Base-by-base conservation (phyloP, 805 yeast genomes). In the Saccharomycopsis javanensis region DNA sequence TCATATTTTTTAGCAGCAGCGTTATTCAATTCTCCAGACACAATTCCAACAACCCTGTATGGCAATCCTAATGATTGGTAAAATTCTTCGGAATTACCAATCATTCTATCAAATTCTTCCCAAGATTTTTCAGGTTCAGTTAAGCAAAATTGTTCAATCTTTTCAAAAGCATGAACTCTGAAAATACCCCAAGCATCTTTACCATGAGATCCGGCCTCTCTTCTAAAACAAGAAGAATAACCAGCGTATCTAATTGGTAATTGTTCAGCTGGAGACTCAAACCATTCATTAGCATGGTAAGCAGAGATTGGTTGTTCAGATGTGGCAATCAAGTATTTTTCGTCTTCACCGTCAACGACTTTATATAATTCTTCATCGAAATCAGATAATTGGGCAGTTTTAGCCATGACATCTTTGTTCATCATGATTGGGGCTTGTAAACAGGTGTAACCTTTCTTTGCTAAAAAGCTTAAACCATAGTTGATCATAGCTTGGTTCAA, bases 101-200 rank as follows among this genome's bases (percentile, higher is more conserved):
- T 92, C 99, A 94, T 92, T 70, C 86, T 83, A 72, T 94, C 97
- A 67, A 94, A 94, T 79, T 94, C 98, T 62, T 80, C 83, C 98
- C 98, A 92, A 4, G 98, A 92, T 69, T 91, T 88, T 72, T 91
- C 98, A 57, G 99, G 99, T 78, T 94, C 99, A 62, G 98, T 86
- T 66, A 94, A 72, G 65, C 86, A 85, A 70, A 94, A 94, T 76
- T 94, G 99, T 77, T 94, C 99, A 68, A 94, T 89, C 77, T 94
- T 94, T 77, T 94, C 99, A 69, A 94, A 94, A 61, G 96, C 96
- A 71, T 94, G 99, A 59, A 94, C 98, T 76, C 99, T 86, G 84
- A 94, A 94, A 64, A 94, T 90, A 75, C 99, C 99, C 99, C 99
- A 94, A 53, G 99, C 99, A 69, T 94, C 99, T 73, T 92, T 92